phyloP scores from a whole-genome alignment of 2,329 filamentous ascomycete species.

The Botryotinia convoluta region DNA sequence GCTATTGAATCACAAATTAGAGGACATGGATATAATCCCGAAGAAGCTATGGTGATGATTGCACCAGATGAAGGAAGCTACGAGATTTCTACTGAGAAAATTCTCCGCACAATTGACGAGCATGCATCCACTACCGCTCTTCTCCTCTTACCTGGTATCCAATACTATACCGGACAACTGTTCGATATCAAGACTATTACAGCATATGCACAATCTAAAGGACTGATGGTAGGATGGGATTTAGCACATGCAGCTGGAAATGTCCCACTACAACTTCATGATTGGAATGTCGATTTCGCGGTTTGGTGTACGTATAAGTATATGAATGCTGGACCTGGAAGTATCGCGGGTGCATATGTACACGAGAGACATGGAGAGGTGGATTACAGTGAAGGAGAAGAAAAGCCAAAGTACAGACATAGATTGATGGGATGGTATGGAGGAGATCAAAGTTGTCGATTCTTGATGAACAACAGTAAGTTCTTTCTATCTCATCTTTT shows the following conservation, averaged over 20 bases:
- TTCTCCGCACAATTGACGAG: slow-evolving; percentile 70
- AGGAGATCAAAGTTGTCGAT: slow-evolving; percentile 70
- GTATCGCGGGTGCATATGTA: slow-evolving; percentile 77
- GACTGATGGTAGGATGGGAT: slow-evolving; percentile 80
- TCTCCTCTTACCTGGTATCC: slow-evolving; percentile 79
- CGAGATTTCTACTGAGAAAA: slow-evolving; percentile 67
- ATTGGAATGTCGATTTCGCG: slow-evolving; percentile 90
- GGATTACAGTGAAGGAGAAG: slow-evolving; percentile 41
- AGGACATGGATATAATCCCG: slow-evolving; percentile 46
- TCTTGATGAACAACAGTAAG: slow-evolving; percentile 71
- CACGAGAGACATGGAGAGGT: slow-evolving; percentile 70
- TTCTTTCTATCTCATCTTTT: slow-evolving; percentile 28
- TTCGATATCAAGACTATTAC: slow-evolving; percentile 84
- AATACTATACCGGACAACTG: slow-evolving; percentile 88
- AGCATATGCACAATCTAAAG: slow-evolving; percentile 66
- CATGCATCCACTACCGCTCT: slow-evolving; percentile 72
- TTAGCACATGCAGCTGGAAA: slow-evolving; percentile 85
- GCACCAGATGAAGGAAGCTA: slow-evolving; percentile 56
- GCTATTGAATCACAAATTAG: slow-evolving; percentile 20
- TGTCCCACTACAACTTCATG: slow-evolving; percentile 73
- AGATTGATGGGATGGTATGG: slow-evolving; percentile 87
- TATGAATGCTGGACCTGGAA: slow-evolving; percentile 79
- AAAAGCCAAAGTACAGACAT: slow-evolving; percentile 54
- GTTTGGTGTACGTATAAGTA: slow-evolving; percentile 97
- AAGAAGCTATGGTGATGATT: slow-evolving; percentile 70